Conservation (phyloP, 371 early-diverging fungal genomes). For the Mucor lusitanicus region DNA sequence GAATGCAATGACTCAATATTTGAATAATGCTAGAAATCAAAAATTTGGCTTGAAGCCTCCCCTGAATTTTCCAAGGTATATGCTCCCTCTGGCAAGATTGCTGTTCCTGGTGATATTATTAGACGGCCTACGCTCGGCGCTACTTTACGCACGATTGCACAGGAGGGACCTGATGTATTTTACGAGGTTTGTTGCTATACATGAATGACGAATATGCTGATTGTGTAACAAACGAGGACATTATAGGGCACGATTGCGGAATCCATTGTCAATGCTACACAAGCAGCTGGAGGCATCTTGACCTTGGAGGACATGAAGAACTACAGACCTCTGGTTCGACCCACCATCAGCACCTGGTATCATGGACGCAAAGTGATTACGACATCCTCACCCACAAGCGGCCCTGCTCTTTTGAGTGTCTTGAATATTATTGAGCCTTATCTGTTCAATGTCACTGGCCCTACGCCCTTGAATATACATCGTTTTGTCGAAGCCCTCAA, state of each 20-base stretch:
- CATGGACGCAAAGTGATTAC: slow-evolving; percentile 75
- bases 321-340: slow-evolving; percentile 66
- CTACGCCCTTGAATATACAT: slow-evolving; percentile 65
- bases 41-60: slow-evolving; percentile 39
- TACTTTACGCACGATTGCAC: slow-evolving; percentile 81
- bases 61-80: slow-evolving; percentile 56
- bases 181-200: slow-evolving; percentile 61
- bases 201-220: not conserved
- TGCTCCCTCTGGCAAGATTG: slow-evolving; percentile 69
- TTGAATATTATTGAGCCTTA: slow-evolving; percentile 90
- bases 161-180: slow-evolving; percentile 83
- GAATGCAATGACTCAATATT: too few species aligned
- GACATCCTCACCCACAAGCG: slow-evolving; percentile 77
- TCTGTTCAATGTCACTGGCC: slow-evolving; percentile 57
- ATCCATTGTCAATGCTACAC: slow-evolving; percentile 73
- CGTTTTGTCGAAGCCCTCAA: slow-evolving; percentile 91
- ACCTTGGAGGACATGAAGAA: slow-evolving; percentile 77
- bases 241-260: slow-evolving; percentile 78
- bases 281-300: slow-evolving; percentile 78
- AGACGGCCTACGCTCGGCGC: slow-evolving; percentile 73
- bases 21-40: slow-evolving; percentile 31
- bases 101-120: slow-evolving; percentile 74
- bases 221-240: not conserved
- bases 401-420: slow-evolving; percentile 79
- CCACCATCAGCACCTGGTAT: slow-evolving; percentile 69